Percentiles rank a stretch among this genome's conserved stretches.
Conservation (phyloP, 228 moss, liverwort and hornwort genomes). For the Sphagnum magellanicum region DNA sequence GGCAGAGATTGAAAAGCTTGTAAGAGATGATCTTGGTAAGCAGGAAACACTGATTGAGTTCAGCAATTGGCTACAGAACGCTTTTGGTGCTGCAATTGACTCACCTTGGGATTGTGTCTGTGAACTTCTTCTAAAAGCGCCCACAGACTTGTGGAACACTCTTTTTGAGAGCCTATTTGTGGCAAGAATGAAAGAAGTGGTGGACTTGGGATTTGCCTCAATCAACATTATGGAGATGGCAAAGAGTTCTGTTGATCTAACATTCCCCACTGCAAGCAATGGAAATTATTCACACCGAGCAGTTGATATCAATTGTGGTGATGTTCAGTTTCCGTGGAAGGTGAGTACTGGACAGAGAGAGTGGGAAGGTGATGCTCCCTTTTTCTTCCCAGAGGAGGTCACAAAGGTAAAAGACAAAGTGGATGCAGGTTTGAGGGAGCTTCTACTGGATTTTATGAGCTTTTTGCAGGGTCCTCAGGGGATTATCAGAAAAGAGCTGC, state of each 20-base stretch:
- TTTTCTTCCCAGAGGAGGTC: constrained; percentile 65
- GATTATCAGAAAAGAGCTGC: constrained; percentile 46
- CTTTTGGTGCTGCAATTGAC: constrained; percentile 74
- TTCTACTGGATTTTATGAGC: constrained; percentile 61
- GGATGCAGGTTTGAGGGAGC: constrained; percentile 58
- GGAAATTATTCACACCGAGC: constrained; percentile 15
- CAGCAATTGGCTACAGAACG: constrained; percentile 70
- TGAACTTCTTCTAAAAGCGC: constrained; percentile 70
- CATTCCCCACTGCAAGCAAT: constrained; percentile 8
- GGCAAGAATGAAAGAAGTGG: constrained; percentile 62
- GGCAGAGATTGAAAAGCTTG: constrained; percentile 57
- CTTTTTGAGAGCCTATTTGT: constrained; percentile 78
- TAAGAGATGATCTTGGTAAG: constrained; percentile 53
- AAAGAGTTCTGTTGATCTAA: constrained; percentile 27
- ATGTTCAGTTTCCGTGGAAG: constrained; percentile 40
- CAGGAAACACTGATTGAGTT: constrained; percentile 65
- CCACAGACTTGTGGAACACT: constrained; percentile 76
- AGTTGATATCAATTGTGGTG: constrained; percentile 17
- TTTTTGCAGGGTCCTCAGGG: constrained; percentile 80
- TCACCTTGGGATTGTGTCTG: constrained; percentile 94
- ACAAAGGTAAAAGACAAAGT: constrained; percentile 68
- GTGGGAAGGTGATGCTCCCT: constrained; percentile 41
- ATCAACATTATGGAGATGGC: constrained; percentile 55
- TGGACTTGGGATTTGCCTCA: constrained; percentile 41
- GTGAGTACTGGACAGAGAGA: constrained; percentile 51